Conservation (phyloP, 1,284 basidiomycete genomes). For the Ganoderma leucocontextum region DNA sequence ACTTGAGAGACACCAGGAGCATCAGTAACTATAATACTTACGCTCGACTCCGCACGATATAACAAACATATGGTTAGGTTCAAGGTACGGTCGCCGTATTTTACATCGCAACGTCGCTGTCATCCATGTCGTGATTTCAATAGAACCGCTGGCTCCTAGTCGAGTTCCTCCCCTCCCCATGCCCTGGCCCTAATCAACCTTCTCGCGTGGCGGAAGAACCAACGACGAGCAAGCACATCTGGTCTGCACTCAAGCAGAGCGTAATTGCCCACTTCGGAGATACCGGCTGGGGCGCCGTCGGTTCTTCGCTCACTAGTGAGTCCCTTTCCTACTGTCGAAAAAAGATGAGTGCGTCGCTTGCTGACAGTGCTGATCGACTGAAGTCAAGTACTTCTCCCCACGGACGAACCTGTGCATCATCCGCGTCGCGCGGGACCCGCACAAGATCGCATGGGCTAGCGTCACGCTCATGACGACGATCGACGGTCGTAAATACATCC, state of each 20-base stretch:
- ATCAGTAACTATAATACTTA: background rate
- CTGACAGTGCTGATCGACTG: background rate
- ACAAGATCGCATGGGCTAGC: slow-evolving; percentile 77
- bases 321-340: slow-evolving; percentile 13
- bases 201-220: slow-evolving; percentile 9
- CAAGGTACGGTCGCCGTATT: slow-evolving; percentile 51
- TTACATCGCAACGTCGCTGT: background rate
- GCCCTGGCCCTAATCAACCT: slow-evolving; percentile 16
- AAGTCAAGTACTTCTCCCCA: slow-evolving; percentile 86
- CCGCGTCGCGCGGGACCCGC: slow-evolving; percentile 78
- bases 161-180: slow-evolving; percentile 66
- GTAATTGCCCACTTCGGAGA: slow-evolving; percentile 81
- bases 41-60: too few relatives aligned
- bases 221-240: slow-evolving; percentile 64
- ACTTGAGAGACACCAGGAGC: background rate
- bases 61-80: slow-evolving; percentile 60
- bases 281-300: slow-evolving; percentile 81
- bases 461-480: slow-evolving; percentile 69
- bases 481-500: slow-evolving; percentile 64
- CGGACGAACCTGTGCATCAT: slow-evolving; percentile 81
- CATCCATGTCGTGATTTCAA: background rate
- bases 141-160: slow-evolving; percentile 84
- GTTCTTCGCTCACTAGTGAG: slow-evolving; percentile 68
- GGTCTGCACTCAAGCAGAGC: slow-evolving; percentile 71
- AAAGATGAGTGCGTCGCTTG: background rate